Evolutionary conservation across 2,329 filamentous ascomycete species (phyloP), one percentile per base, ranked within the genome.

Genomic region (Ceratocystis variospora): DNA sequence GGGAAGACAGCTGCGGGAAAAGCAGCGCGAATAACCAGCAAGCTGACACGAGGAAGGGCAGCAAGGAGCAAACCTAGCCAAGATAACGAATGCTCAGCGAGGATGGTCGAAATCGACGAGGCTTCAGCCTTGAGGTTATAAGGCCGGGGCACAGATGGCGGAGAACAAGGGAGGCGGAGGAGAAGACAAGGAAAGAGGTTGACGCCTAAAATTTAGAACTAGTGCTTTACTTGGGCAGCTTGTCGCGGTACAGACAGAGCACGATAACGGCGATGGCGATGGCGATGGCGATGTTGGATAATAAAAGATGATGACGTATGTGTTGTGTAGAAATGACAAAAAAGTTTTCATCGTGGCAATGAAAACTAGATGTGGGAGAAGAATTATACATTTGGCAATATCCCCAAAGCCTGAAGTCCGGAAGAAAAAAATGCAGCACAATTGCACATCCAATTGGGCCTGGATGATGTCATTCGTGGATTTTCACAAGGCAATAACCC

Each of bases 401-500:
- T n/a, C 55, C 28, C 46, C 46, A 59, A 37, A 37, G 55, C 55
- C 55, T 59, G 28, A 59, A 59, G 55, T 28, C 53, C 12, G 31
- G 25, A 17, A 31, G 3, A 31, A 31, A 8, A 28, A 57, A 17
- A 57, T 5, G 12, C 5, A 22, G 25, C 53, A 57, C 15, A 33
- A 31, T 31, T 31, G 17, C 28, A 59, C 31, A 31, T 33, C 55
- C 17, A 59, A 37, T 59, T 59, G 55, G 55, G 55, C 55, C 15
- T 33, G 2, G 15, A 59, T 59, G 55, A 59, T 59, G 55, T 59
- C 55, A 59, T 37, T 59, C 15, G 55, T n/a, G 12, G 8, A 31
- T n/a, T 59, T 59, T n/a, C 28, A 59, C 25, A 37, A 59, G 55
- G 31, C 55, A 59, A 37, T 59, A 33, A 19, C 55, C 28, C 55